These are phyloP conservation scores for Bothriochloa decipiens DNA, from an alignment of 176 grass and related monocot species.

Conservation along the genomic window DNA sequence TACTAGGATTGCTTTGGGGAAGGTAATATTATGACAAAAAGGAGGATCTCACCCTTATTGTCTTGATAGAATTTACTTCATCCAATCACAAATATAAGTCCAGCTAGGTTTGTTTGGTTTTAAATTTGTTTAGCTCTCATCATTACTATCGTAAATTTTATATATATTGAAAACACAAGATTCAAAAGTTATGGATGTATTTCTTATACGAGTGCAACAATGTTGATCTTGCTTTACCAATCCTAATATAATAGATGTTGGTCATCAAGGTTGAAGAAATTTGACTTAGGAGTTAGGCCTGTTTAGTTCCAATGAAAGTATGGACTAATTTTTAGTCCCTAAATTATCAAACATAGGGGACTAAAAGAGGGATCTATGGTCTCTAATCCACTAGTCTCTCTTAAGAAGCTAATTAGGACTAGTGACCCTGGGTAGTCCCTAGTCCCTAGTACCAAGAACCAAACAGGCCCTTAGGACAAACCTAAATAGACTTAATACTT, in stretches of 20 bases:
- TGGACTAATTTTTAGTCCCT: too few species aligned
- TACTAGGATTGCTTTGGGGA: conserved; percentile 97
- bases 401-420: too few species aligned
- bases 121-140: background rate
- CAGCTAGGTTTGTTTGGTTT: background rate
- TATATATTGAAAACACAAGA: background rate
- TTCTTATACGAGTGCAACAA: background rate
- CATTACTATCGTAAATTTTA: background rate
- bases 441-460: too few species aligned
- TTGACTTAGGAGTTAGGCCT: background rate
- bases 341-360: too few species aligned
- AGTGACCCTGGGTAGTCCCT: too few species aligned
- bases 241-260: background rate
- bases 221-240: background rate
- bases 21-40: conserved; percentile 62
- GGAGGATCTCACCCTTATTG: background rate
- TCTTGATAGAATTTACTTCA: background rate
- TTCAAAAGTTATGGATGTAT: background rate
- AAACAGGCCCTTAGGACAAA: too few species aligned
- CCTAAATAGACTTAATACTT: too few species aligned
- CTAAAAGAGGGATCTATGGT: too few species aligned
- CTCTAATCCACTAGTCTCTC: too few species aligned
- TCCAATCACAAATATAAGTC: background rate
- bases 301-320: too few species aligned
- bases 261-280: background rate